These are phyloP conservation scores for Scytalidium sp. DNA, from an alignment of 2,329 filamentous ascomycete genomes.

Conservation along the genomic window DNA sequence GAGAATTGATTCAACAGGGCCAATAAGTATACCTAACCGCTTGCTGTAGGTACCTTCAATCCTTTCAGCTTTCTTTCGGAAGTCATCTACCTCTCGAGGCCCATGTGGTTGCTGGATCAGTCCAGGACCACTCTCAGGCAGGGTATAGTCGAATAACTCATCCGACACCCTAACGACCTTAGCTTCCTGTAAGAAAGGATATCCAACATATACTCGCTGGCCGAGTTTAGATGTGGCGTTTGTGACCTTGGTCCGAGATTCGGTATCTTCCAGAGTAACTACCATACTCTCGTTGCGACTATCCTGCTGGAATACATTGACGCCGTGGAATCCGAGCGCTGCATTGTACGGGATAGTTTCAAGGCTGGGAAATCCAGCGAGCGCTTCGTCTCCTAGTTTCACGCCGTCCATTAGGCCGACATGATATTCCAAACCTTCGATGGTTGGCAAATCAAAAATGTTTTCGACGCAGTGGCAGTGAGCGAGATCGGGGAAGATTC, in stretches of 20 bases:
- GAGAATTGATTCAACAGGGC: slow-evolving; percentile 82
- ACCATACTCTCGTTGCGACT: slow-evolving; percentile 97
- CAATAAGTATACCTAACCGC: slow-evolving; percentile 82
- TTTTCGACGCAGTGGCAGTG: slow-evolving; percentile 93
- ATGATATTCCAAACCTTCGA: slow-evolving; percentile 84
- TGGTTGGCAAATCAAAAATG: slow-evolving; percentile 88
- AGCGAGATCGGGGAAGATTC: slow-evolving; percentile 84
- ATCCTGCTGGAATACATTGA: slow-evolving; percentile 93
- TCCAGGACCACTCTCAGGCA: slow-evolving; percentile 61
- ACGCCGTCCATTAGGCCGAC: slow-evolving; percentile 82
- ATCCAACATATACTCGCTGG: slow-evolving; percentile 84
- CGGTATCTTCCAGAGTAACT: slow-evolving; percentile 75
- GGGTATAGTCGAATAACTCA: slow-evolving; percentile 84
- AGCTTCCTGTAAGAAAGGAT: slow-evolving; percentile 92
- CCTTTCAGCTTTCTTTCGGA: slow-evolving; percentile 76
- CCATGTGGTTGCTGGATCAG: slow-evolving; percentile 69
- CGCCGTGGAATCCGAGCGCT: slow-evolving; percentile 78
- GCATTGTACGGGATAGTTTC: slow-evolving; percentile 83
- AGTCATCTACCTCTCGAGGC: slow-evolving; percentile 75
- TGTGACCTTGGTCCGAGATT: slow-evolving; percentile 66
- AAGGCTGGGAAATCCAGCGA: slow-evolving; percentile 91
- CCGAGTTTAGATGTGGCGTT: slow-evolving; percentile 78
- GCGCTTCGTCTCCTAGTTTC: slow-evolving; percentile 75
- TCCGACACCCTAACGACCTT: slow-evolving; percentile 88
- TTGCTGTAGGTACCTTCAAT: slow-evolving; percentile 90